Evolutionary conservation across 495 filamentous ascomycete species (phyloP).

Genomic region (Talaromyces proteolyticus): DNA sequence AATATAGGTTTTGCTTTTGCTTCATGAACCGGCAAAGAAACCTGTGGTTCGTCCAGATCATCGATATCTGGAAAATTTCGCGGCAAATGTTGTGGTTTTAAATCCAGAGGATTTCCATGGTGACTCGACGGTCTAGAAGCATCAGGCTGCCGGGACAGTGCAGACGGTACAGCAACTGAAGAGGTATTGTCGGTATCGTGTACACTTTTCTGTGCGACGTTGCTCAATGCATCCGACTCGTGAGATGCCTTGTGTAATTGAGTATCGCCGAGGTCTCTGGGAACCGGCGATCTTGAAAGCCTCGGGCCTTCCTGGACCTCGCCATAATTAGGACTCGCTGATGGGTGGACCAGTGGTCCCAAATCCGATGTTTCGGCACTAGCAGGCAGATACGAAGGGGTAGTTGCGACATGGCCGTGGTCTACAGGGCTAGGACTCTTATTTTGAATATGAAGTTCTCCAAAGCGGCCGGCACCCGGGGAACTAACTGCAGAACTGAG

Average conservation of each 20-base stretch:
- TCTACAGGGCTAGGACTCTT: background rate
- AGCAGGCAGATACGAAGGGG: background rate
- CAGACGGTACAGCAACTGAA: too few relatives aligned
- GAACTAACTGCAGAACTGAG: background rate
- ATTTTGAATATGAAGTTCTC: background rate
- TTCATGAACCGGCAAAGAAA: background rate
- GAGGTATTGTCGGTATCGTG: background rate
- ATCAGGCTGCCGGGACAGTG: background rate
- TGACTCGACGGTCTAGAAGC: background rate
- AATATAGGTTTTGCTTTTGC: background rate
- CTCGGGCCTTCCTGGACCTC: background rate
- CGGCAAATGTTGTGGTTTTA: background rate
- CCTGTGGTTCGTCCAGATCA: background rate
- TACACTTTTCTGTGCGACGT: background rate
- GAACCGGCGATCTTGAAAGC: background rate
- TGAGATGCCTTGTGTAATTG: background rate
- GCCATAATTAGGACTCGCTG: background rate
- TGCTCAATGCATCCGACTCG: background rate
- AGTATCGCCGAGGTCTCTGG: background rate
- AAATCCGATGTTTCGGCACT: background rate
- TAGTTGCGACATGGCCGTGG: background rate
- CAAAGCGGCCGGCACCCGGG: background rate
- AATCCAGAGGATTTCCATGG: background rate
- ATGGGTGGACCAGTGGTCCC: background rate
- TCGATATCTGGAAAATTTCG: background rate